Base-by-base conservation (phyloP, 2,329 filamentous ascomycete species). In the Trichoderma sp. region DNA sequence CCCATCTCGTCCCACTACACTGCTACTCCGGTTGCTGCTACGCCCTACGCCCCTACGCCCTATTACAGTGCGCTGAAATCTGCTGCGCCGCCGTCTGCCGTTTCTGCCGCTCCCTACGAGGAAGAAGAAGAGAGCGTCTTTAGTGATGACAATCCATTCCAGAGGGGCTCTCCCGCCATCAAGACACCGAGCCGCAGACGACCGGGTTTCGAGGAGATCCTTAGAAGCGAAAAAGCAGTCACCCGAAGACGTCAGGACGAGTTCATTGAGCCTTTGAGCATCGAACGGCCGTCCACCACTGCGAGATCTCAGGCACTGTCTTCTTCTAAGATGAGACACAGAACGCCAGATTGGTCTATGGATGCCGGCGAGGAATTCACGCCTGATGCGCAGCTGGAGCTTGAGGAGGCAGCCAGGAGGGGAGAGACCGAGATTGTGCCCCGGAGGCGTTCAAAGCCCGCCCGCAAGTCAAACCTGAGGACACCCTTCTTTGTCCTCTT, bases 301-400 rank as follows among this genome's bases (percentile, higher is more conserved):
- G 85, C 87, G 43, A 85, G 83, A 60, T 86, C 85, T 0, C 88
- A 91, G 70, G 87, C 89, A 68, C 82, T 88, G 37, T 83, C 88
- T 1, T 76, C 54, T 78, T 56, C 83, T 49, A 81, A 82, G 60
- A 18, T 60, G 6, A 77, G 78, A 16, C 71, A 77, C 18, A 74
- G 76, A 54, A 77, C 77, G 4, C 79, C 80, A 0, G 80, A 81
- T 30, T 74, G 77, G 5, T 34, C 73, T 14, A 68, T 92, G 6
- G 90, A 94, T 70, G 84, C 90, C 0, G 92, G 92, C 4, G 96
- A 98, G 78, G 96, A 99, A 76, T 99, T 98, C 73, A 97, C 94
- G 0, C 92, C 94, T 0, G 93, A 97, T 71, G 95, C 93, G 76
- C 91, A 94, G 79, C 82, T 96, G 14, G 93, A 94, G 72, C 82